phyloP scores from a whole-genome alignment of 2,329 filamentous ascomycete species.

The Colletotrichum scovillei region DNA sequence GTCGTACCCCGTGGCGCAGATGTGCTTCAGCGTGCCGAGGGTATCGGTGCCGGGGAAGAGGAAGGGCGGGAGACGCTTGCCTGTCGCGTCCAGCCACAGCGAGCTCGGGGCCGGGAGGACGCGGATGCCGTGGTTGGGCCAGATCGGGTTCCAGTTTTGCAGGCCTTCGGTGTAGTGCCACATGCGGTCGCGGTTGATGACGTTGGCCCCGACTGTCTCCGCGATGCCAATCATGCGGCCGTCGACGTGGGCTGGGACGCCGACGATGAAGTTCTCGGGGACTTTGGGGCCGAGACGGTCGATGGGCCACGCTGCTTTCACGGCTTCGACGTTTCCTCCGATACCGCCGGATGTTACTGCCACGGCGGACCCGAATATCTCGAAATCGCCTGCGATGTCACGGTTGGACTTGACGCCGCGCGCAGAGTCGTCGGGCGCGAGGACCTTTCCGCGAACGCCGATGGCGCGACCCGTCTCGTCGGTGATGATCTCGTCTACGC shows the following conservation, averaged over 20 bases:
- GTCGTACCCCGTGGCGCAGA: slow-evolving; percentile 70
- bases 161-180: slow-evolving; percentile 76
- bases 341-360: slow-evolving; percentile 69
- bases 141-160: slow-evolving; percentile 71
- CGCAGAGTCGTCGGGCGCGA: slow-evolving; percentile 60
- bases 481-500: slow-evolving; percentile 66
- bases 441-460: slow-evolving; percentile 64
- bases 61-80: slow-evolving; percentile 66
- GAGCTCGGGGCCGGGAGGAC: slow-evolving; percentile 70
- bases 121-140: slow-evolving; percentile 70
- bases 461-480: slow-evolving; percentile 64
- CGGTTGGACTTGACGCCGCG: slow-evolving; percentile 65
- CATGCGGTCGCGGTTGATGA: slow-evolving; percentile 73
- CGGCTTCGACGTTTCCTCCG: slow-evolving; percentile 70
- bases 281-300: slow-evolving; percentile 67
- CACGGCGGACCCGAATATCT: slow-evolving; percentile 63
- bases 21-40: slow-evolving; percentile 67
- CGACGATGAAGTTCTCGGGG: slow-evolving; percentile 67
- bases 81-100: slow-evolving; percentile 71
- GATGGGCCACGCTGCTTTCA: slow-evolving; percentile 68
- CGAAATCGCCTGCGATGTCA: slow-evolving; percentile 61
- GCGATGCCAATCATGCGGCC: slow-evolving; percentile 71
- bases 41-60: slow-evolving; percentile 70
- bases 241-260: slow-evolving; percentile 73
- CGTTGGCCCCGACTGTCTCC: slow-evolving; percentile 61